Percentiles rank a stretch among this genome's conserved stretches.
phyloP scores from a whole-genome alignment of 2,329 filamentous ascomycete species.

The Stachybotrys elegans region DNA sequence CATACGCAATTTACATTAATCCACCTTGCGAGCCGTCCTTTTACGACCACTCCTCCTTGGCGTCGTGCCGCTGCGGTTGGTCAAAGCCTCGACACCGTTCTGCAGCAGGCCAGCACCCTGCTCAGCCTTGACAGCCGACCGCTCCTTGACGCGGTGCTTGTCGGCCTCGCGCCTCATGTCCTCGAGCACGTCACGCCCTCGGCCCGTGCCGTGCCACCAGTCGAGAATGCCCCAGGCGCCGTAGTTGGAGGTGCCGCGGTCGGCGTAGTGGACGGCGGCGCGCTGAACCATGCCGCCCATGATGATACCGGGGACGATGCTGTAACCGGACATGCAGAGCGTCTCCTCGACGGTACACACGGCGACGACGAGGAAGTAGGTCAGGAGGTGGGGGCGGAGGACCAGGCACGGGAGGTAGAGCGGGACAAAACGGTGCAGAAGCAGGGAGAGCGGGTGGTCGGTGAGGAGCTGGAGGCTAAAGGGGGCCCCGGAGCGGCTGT shows the following conservation, averaged over 20 bases:
- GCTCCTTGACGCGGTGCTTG: slow-evolving; percentile 47
- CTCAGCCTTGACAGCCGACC: slow-evolving; percentile 26
- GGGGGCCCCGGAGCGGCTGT: slow-evolving; percentile 49
- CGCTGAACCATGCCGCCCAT: slow-evolving; percentile 44
- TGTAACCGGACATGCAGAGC: slow-evolving; percentile 64
- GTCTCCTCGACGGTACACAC: slow-evolving; percentile 63
- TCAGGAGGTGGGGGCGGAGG: slow-evolving; percentile 68
- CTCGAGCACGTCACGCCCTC: slow-evolving; percentile 46
- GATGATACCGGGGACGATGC: slow-evolving; percentile 47
- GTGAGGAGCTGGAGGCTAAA: slow-evolving; percentile 61
- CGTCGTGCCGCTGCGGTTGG: slow-evolving; percentile 15
- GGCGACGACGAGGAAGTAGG: slow-evolving; percentile 60
- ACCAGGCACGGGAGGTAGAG: slow-evolving; percentile 59
- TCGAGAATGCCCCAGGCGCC: slow-evolving; percentile 59
- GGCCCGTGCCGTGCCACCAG: slow-evolving; percentile 52
- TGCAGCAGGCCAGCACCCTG: slow-evolving; percentile 27
- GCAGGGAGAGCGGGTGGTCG: slow-evolving; percentile 62
- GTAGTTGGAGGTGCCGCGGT: slow-evolving; percentile 53
- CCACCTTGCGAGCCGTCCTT: slow-evolving; percentile 14
- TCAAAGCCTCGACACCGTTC: slow-evolving; percentile 25
- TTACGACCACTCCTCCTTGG: slow-evolving; percentile 20
- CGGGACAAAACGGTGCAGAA: slow-evolving; percentile 60
- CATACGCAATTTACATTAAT: too few species aligned
- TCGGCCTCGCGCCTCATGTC: slow-evolving; percentile 51
- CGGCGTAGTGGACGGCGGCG: slow-evolving; percentile 49